Evolutionary conservation across 2,329 filamentous ascomycete species (phyloP), one percentile per base, ranked within the genome.

Genomic region (Trichophyton mentagrophytes): DNA sequence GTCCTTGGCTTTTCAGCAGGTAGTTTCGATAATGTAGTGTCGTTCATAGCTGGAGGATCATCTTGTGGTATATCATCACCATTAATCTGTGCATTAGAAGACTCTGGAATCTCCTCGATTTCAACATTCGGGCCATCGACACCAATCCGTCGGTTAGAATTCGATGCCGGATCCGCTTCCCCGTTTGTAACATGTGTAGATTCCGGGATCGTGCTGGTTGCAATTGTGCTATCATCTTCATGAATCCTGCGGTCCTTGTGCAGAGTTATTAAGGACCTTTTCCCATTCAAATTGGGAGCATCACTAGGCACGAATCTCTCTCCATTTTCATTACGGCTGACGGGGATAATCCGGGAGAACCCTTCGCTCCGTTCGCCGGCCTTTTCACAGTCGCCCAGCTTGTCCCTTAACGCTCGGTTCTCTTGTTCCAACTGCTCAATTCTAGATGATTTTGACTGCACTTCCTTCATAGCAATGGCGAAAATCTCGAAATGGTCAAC

Each of bases 391-490:
- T 13, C 22, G 11, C 58, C 57, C 20, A 63, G 15, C 25, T 30
- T 61, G 8, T 25, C 47, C 9, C 53, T 49, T 17, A 63, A 33
- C n/a, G 25, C 22, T 15, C 20, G 59, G 58, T 63, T 63, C 22
- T 63, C 61, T 9, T 27, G 25, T 42, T 36, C 25, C 36, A 63
- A 47, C 27, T 22, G 61, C 25, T 60, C 42, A 3, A 61, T 51
- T 33, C 56, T 59, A 15, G 20, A 38, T 22, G 56, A 46, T n/a
- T 61, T 63, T 11, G 15, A 59, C 36, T 61, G 59, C 15, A 63
- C 55, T 47, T 63, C 61, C 57, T 59, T 63, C 57, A 63, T 56
- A 9, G 61, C 59, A 42, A 63, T 61, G 42, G 59, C 59, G 42
- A 63, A 59, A 9, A 63, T n/a, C 25, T 63, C 61, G 13, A 59